Conservation (phyloP, 306 rosid species). For the Fragaria iinumae region DNA sequence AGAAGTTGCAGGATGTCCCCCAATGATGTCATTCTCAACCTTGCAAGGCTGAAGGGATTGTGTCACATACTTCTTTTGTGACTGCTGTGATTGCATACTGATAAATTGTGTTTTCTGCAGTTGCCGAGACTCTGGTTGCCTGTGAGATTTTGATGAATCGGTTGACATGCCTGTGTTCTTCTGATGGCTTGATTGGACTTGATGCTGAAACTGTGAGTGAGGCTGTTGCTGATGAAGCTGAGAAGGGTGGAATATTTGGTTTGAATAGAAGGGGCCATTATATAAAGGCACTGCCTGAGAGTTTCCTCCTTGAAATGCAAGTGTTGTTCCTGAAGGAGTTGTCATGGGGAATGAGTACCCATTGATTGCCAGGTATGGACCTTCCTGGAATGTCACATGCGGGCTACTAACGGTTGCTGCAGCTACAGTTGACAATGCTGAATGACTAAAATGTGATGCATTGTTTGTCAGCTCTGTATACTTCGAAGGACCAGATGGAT, state of each 20-base stretch:
- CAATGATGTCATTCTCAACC: conserved; percentile 38
- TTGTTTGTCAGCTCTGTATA: conserved; percentile 26
- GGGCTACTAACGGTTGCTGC: conserved; percentile 44
- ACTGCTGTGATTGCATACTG: conserved; percentile 44
- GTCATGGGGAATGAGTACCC: conserved; percentile 56
- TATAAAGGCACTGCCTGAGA: conserved; percentile 49
- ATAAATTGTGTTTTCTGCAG: conserved; percentile 34
- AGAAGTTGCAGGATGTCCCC: conserved; percentile 40
- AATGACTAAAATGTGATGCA: conserved; percentile 36
- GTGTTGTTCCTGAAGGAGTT: conserved; percentile 45
- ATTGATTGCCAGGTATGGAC: conserved; percentile 48
- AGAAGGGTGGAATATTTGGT: conserved; percentile 52
- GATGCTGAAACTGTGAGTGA: conserved; percentile 41
- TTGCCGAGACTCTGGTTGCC: conserved; percentile 36
- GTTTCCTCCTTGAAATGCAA: conserved; percentile 44
- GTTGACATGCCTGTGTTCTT: conserved; percentile 33
- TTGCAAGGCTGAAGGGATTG: conserved; percentile 36
- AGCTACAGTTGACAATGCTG: conserved; percentile 47
- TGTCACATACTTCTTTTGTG: conserved; percentile 42
- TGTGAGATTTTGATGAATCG: conserved; percentile 43
- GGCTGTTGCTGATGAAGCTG: conserved; percentile 57
- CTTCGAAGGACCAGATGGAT: conserved; percentile 39
- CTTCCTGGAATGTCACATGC: conserved; percentile 40
- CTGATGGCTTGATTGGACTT: conserved; percentile 40
- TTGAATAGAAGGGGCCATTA: conserved; percentile 45